Percentiles rank a stretch among this genome's conserved stretches.
Evolutionary conservation across 139 green algal species (phyloP).

Genomic region (Haematococcus sp.): DNA sequence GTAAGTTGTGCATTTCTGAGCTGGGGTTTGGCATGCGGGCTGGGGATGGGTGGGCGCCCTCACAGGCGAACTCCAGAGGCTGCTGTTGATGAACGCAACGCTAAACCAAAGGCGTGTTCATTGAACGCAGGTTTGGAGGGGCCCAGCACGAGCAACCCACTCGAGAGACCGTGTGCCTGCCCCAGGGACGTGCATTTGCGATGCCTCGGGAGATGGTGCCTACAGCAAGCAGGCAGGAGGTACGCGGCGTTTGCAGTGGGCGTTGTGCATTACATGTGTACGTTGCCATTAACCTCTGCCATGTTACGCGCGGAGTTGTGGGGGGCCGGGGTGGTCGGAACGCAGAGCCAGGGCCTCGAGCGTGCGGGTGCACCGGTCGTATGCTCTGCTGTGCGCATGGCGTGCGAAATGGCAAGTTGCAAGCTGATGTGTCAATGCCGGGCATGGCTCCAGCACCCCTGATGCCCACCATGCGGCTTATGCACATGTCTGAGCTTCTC

Average conservation of each 20-base stretch:
- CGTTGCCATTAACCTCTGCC: too few relatives aligned
- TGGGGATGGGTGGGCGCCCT: too few relatives aligned
- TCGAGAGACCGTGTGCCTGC: constrained; percentile 33
- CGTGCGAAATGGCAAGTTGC: too few relatives aligned
- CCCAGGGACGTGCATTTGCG: constrained; percentile 32
- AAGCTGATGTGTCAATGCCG: background rate
- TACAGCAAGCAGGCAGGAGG: constrained; percentile 40
- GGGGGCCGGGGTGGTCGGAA: too few relatives aligned
- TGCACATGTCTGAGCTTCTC: background rate
- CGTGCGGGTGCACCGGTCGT: too few relatives aligned
- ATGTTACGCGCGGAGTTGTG: too few relatives aligned
- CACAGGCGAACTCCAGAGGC: too few relatives aligned
- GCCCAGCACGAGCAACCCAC: background rate
- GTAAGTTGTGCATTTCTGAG: background rate
- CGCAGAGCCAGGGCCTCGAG: too few relatives aligned
- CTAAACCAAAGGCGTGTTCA: background rate
- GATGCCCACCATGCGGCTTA: background rate
- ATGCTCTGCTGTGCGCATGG: too few relatives aligned
- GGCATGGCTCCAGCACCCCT: background rate
- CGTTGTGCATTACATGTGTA: too few relatives aligned
- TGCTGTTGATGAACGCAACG: too few relatives aligned
- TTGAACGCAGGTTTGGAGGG: constrained; percentile 4
- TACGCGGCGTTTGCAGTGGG: background rate
- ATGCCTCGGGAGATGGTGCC: constrained; percentile 46
- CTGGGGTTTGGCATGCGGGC: too few relatives aligned